Evolutionary conservation across 2,329 filamentous ascomycete species (phyloP).

Genomic region (Claviceps sp.): DNA sequence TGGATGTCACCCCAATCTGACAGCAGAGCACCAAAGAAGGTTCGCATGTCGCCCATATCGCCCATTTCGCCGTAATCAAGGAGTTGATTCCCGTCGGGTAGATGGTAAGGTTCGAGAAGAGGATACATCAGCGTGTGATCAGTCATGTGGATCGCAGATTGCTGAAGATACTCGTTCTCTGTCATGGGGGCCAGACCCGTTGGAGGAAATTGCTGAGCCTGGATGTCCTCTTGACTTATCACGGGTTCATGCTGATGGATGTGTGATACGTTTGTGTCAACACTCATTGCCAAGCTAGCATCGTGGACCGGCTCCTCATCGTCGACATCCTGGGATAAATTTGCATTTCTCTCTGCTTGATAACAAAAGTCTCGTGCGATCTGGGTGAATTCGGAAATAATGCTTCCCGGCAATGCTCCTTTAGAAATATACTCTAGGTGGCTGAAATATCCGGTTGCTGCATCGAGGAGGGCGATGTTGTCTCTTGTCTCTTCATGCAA

Average conservation of each 20-base stretch:
- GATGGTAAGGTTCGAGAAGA: background rate
- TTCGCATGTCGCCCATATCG: constrained; percentile 2
- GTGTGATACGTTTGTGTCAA: background rate
- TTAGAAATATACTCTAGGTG: constrained; percentile 5
- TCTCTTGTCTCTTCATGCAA: constrained; percentile 7
- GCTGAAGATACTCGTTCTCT: background rate
- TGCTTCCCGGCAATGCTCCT: constrained; percentile 7
- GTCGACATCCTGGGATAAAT: background rate
- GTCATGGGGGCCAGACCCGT: background rate
- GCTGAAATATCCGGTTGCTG: constrained; percentile 9
- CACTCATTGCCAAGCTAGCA: background rate
- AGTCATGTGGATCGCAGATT: background rate
- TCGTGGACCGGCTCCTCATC: background rate
- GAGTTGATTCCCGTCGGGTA: background rate
- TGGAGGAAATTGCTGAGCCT: background rate
- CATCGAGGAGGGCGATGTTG: constrained; percentile 9
- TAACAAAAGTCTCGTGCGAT: constrained; percentile 2
- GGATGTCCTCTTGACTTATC: background rate
- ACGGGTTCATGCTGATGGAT: background rate
- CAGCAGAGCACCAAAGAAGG: background rate
- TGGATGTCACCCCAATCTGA: constrained; percentile 1
- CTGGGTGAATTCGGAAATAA: constrained; percentile 4
- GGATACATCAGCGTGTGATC: background rate
- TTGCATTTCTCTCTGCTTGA: constrained; percentile 1
- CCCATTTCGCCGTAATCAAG: constrained; percentile 1